Base-by-base conservation (phyloP, 495 filamentous ascomycete genomes). In the Pyrenula massariospora region DNA sequence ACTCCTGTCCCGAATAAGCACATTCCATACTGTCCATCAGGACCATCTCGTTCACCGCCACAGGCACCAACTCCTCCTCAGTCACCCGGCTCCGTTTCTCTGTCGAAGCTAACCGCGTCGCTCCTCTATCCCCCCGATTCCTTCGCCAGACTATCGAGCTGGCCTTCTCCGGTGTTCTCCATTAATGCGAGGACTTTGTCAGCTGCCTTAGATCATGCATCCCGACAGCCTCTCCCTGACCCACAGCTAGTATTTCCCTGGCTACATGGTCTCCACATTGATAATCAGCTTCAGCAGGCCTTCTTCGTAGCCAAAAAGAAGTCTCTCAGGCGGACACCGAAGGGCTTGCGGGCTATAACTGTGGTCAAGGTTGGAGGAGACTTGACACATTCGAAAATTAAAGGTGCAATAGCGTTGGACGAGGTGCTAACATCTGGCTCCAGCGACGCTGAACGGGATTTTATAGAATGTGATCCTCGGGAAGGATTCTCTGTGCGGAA, bases 181-280 rank as follows among this genome's bases (percentile, higher is more conserved):
- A 84, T 98, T 60, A 80, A 84, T 65, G 83, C 84, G 31, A 73
- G 72, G 22, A 79, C 75, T 5, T 75, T 96, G 25, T 79, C 80
- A 19, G 79, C 83, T 11, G 88, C 92, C 1, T 60, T 96, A 10
- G 81, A 91, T 58, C 79, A 91, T 58, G 68, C 81, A 56, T 79
- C 91, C 0, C 77, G 81, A 2, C 89, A 94, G 61, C 83, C 87
- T 11, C 69, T 96, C 22, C 92, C 93, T 10, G 87, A 95, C 58
- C 84, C 94, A 1, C 76, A 81, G 10, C 77, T 82, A 58, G 85
- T 96, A 61, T 98, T 96, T 63, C 93, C 93, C n/a, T 98, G 93
- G 93, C 77, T 96, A 10, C 93, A 98, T 73, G 93, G 93, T 21
- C 71, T 97, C n/a, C 92, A 97, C 62, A 83, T 86, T 2, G 80